Conservation (phyloP, 2,329 filamentous ascomycete genomes). For the Lasiodiplodia sp. region DNA sequence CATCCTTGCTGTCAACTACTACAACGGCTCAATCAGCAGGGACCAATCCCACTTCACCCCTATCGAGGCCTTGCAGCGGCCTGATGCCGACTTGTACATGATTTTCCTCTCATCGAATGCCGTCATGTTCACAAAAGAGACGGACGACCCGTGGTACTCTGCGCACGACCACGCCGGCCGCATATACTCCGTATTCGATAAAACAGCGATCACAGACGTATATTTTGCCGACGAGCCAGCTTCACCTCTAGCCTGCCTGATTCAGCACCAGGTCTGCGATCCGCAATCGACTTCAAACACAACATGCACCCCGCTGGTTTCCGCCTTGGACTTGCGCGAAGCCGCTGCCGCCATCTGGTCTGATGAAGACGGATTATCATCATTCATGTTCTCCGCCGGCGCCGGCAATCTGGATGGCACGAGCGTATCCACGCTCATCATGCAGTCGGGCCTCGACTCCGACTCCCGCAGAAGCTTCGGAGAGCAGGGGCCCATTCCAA, state of each 20-base stretch:
- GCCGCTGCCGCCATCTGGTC: background rate
- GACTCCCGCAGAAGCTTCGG: slow-evolving; percentile 7
- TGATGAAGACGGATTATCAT: background rate
- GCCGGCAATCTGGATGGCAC: background rate
- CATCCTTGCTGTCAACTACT: background rate
- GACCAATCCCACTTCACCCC: slow-evolving; percentile 31
- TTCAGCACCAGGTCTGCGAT: slow-evolving; percentile 30
- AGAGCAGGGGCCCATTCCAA: slow-evolving; percentile 24
- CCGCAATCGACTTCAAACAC: background rate
- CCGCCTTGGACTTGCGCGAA: background rate
- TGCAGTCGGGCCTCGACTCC: slow-evolving; percentile 6
- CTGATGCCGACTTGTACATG: slow-evolving; percentile 42
- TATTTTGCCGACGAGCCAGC: slow-evolving; percentile 26
- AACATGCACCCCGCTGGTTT: background rate
- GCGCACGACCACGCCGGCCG: background rate
- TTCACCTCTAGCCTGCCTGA: slow-evolving; percentile 29
- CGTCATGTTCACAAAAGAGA: slow-evolving; percentile 37
- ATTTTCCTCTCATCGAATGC: slow-evolving; percentile 41
- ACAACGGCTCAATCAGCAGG: background rate
- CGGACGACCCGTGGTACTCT: slow-evolving; percentile 42
- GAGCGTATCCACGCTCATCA: background rate
- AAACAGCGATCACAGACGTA: background rate
- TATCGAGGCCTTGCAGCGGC: slow-evolving; percentile 38
- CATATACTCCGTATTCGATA: no score
- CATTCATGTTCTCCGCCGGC: background rate